A percentile compares a stretch with the other conserved stretches of the same genome.
Evolutionary conservation across 306 rosid genomes (phyloP).

Genomic region (Fragaria iinumae): DNA sequence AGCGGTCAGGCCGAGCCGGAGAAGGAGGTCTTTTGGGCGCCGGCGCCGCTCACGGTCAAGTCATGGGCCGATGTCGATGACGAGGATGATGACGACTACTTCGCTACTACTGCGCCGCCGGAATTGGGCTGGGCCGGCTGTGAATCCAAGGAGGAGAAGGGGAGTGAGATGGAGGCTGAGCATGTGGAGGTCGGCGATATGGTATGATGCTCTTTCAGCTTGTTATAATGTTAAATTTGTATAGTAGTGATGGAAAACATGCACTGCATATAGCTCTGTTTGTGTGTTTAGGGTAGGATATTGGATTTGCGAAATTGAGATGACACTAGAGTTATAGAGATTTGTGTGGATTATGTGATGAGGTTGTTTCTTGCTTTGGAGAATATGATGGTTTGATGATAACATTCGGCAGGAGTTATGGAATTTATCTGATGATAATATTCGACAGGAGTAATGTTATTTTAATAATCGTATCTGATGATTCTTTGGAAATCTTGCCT

Average conservation of each 20-base stretch:
- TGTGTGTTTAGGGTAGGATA: background rate
- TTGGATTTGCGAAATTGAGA: background rate
- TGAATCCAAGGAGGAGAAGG: constrained; percentile 23
- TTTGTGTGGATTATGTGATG: background rate
- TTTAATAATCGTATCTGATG: background rate
- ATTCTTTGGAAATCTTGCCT: constrained; percentile 2
- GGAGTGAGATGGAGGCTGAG: constrained; percentile 22
- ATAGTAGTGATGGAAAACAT: background rate
- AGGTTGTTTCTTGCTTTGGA: background rate
- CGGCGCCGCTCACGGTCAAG: constrained; percentile 52
- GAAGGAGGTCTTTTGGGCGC: constrained; percentile 61
- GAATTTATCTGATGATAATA: background rate
- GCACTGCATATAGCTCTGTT: background rate
- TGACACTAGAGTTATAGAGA: background rate
- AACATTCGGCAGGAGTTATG: background rate
- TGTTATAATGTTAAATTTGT: background rate
- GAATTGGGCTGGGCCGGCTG: constrained; percentile 43
- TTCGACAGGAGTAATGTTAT: background rate
- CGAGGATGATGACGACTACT: constrained; percentile 71
- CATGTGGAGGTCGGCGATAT: constrained; percentile 33
- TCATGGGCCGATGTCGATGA: constrained; percentile 81
- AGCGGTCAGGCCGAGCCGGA: constrained; percentile 19
- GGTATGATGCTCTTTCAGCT: background rate
- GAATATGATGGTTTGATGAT: background rate
- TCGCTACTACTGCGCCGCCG: constrained; percentile 61